Base-by-base conservation (phyloP, 176 grass and related monocot genomes). In the Sorghum bicolor region DNA sequence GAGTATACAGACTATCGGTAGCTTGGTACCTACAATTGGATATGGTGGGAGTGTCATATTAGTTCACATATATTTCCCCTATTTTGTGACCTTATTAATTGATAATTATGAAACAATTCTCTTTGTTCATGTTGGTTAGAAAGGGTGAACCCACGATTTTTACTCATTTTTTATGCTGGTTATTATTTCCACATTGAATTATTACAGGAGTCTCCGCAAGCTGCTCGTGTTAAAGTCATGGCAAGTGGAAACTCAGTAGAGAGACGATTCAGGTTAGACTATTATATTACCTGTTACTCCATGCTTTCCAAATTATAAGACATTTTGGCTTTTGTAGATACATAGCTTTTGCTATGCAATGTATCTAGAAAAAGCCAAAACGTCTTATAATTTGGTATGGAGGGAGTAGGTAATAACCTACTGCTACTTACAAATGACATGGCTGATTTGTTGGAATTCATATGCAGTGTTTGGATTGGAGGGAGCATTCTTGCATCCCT, bases 401-500 rank as follows among this genome's bases (percentile, higher is more conserved):
- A 52, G 1, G 5, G 47, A 50, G 5, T 53, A 57, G 53, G 53
- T 57, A 53, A 58, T 38, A 32, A 15, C 8, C 8, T 6, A 62
- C 20, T 71, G 52, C 40, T 29, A 30, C 64, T 20, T 77, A n/a
- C 43, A 83, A 78, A 32, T 34, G 62, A 20, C 53, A 76, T 83
- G 24, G 12, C 71, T 87, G 19, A 72, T 20, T 39, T 52, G 29
- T 72, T 58, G 75, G 87, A 58, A 65, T 31, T 61, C 8, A 47
- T 81, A 48, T 75, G 67, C 86, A 99, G 97, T 89, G 97, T 99
- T 74, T 99, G 97, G 97, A 99, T 99, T 47, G 97, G 97, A 92
- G 96, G 96, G 29, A 99, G 97, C 76, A 99, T 99, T 89, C 94
- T 99, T 57, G 97, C 93, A 84, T 99, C 97, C 33, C 97, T 96